Conservation (phyloP, 345 rosid species). For the Abelmoschus esculentus region DNA sequence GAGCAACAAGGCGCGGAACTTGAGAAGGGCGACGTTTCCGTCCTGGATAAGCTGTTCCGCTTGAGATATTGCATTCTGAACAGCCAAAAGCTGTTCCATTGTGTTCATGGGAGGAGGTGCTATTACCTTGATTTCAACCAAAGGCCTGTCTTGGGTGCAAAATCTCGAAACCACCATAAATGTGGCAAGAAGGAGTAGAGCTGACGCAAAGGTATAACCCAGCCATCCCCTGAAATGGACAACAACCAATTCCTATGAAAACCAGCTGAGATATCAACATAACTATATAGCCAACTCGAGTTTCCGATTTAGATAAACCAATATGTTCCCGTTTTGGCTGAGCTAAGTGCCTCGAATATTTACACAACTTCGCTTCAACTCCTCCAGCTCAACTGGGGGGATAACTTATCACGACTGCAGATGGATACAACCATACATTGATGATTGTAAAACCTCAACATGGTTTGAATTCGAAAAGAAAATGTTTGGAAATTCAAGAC, state of each 20-base stretch:
- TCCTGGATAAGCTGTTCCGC: slow-evolving; percentile 78
- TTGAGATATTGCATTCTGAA: slow-evolving; percentile 74
- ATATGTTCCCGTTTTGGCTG: neutral
- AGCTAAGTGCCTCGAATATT: neutral
- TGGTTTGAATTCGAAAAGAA: neutral
- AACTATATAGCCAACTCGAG: neutral
- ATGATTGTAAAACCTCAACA: neutral
- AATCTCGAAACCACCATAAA: slow-evolving; percentile 65
- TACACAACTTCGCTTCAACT: neutral
- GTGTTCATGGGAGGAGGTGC: slow-evolving; percentile 87
- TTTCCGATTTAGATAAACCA: neutral
- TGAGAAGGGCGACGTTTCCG: slow-evolving; percentile 73
- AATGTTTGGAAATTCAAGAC: neutral
- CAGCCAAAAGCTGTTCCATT: slow-evolving; percentile 93
- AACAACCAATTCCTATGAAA: slow-evolving; percentile 8
- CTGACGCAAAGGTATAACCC: slow-evolving; percentile 44
- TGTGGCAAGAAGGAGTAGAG: slow-evolving; percentile 38
- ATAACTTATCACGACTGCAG: neutral
- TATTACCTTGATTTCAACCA: slow-evolving; percentile 50
- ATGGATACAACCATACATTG: neutral
- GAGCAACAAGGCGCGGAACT: slow-evolving; percentile 71
- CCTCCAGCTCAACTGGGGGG: neutral
- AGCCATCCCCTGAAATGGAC: slow-evolving; percentile 56
- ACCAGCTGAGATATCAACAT: neutral
- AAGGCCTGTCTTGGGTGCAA: slow-evolving; percentile 46